Conservation (phyloP, 2,329 filamentous ascomycete genomes). For the Pseudopithomyces maydicus region DNA sequence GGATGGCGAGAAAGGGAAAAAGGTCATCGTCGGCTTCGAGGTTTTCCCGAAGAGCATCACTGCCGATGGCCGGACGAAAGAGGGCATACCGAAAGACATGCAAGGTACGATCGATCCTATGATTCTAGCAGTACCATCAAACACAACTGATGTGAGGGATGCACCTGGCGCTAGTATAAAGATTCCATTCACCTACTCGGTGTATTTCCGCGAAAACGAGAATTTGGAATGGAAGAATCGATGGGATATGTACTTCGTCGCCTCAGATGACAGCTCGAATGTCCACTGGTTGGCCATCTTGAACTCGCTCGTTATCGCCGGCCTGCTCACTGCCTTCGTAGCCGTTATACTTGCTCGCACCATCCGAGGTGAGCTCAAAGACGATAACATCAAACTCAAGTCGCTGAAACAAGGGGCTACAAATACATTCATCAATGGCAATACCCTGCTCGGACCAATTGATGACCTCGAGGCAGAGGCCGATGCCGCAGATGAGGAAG, state of each 20-base stretch:
- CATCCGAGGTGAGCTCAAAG: slow-evolving; percentile 77
- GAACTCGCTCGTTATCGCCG: slow-evolving; percentile 84
- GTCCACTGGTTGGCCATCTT: slow-evolving; percentile 89
- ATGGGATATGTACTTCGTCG: slow-evolving; percentile 90
- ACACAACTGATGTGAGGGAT: slow-evolving; percentile 59
- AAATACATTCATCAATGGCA: neutral
- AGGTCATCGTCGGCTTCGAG: slow-evolving; percentile 86
- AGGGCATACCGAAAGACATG: slow-evolving; percentile 71
- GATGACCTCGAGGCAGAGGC: slow-evolving; percentile 48
- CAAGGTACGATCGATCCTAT: slow-evolving; percentile 67
- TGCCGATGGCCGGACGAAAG: slow-evolving; percentile 61
- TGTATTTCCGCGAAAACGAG: slow-evolving; percentile 85
- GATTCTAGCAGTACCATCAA: slow-evolving; percentile 67
- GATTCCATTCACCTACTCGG: slow-evolving; percentile 86
- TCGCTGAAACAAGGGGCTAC: slow-evolving; percentile 62
- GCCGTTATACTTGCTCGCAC: slow-evolving; percentile 82
- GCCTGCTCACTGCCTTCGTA: slow-evolving; percentile 76
- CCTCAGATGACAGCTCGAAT: slow-evolving; percentile 79
- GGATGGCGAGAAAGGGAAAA: slow-evolving; percentile 72
- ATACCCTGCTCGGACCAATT: neutral
- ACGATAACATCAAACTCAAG: slow-evolving; percentile 64
- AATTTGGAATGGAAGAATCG: slow-evolving; percentile 80
- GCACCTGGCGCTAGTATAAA: slow-evolving; percentile 67
- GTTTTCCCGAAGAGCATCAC: slow-evolving; percentile 86
- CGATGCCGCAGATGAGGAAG: slow-evolving; percentile 70